Evolutionary conservation across 208 protist genomes (phyloP).

Genomic region (Leishmania guyanensis): DNA sequence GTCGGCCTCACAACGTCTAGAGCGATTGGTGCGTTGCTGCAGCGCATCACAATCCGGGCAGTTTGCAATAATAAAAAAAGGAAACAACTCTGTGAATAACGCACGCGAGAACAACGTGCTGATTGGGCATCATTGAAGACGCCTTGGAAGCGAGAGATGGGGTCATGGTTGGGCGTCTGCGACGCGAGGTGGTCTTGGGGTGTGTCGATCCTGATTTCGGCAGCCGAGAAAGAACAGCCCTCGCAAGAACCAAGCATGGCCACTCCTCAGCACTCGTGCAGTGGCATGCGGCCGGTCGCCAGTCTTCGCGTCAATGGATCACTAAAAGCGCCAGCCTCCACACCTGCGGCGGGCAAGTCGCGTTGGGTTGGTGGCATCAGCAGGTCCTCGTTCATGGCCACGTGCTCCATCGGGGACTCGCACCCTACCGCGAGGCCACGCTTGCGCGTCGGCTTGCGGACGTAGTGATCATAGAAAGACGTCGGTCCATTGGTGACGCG

Average conservation of each 20-base stretch:
- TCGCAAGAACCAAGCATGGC: too few species aligned
- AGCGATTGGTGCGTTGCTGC: neutral
- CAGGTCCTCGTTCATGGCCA: conserved; percentile 32
- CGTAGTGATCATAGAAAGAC: conserved; percentile 70
- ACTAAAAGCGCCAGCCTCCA: conserved; percentile 28
- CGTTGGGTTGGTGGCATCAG: conserved; percentile 33
- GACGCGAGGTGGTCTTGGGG: too few species aligned
- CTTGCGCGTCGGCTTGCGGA: conserved; percentile 42
- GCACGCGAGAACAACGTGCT: too few species aligned
- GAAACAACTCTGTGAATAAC: too few species aligned
- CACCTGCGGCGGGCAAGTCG: conserved; percentile 34
- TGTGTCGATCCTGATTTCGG: too few species aligned
- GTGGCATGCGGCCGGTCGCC: conserved; percentile 41
- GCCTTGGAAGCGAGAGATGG: too few species aligned
- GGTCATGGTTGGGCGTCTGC: too few species aligned
- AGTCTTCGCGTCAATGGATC: conserved; percentile 46
- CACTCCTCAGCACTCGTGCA: neutral
- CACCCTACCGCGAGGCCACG: conserved; percentile 46
- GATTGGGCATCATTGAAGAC: too few species aligned
- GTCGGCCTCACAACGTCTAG: neutral
- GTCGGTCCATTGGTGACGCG: conserved; percentile 34
- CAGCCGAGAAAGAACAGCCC: too few species aligned
- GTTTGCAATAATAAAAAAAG: neutral
- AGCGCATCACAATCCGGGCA: neutral
- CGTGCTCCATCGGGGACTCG: conserved; percentile 40